A percentile compares a stretch with the other conserved stretches of the same genome.
phyloP scores from a whole-genome alignment of 768 basidiomycete species.

The Tulasnella sp. region DNA sequence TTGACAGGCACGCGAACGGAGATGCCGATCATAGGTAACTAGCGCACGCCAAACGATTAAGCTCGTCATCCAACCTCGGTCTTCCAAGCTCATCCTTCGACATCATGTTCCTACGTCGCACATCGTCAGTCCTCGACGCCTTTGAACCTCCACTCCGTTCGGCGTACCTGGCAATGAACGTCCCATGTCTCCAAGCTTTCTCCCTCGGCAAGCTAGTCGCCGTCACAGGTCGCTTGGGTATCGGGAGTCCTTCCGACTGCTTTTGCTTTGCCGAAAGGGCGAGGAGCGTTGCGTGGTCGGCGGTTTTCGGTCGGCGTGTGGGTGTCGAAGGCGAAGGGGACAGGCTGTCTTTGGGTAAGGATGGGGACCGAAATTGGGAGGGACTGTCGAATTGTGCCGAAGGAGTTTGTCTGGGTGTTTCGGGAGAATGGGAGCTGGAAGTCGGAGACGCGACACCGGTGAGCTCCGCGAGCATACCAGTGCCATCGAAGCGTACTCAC shows the following conservation, averaged over 20 bases:
- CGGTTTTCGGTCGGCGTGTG: neutral
- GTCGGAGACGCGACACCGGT: neutral
- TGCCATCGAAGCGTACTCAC: neutral
- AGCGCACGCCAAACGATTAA: neutral
- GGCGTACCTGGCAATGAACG: neutral
- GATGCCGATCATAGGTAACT: neutral
- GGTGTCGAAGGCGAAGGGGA: neutral
- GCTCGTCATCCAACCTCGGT: neutral
- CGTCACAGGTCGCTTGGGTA: neutral
- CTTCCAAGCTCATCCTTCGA: neutral
- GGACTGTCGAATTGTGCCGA: neutral
- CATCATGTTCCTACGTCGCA: neutral
- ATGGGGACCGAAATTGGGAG: too few species aligned
- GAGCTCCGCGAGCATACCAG: neutral
- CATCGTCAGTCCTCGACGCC: neutral
- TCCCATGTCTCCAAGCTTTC: neutral
- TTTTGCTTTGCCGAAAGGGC: neutral
- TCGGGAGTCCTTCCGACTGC: neutral
- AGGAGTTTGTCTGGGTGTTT: neutral
- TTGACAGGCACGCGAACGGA: neutral
- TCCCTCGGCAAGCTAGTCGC: neutral
- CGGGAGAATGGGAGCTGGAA: neutral
- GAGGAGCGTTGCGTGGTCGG: neutral
- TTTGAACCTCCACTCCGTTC: neutral
- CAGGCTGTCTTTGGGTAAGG: too few species aligned